A percentile compares a stretch with the other conserved stretches of the same genome.
phyloP scores from a whole-genome alignment of 2,329 filamentous ascomycete genomes.

The Cytospora paraplurivora region DNA sequence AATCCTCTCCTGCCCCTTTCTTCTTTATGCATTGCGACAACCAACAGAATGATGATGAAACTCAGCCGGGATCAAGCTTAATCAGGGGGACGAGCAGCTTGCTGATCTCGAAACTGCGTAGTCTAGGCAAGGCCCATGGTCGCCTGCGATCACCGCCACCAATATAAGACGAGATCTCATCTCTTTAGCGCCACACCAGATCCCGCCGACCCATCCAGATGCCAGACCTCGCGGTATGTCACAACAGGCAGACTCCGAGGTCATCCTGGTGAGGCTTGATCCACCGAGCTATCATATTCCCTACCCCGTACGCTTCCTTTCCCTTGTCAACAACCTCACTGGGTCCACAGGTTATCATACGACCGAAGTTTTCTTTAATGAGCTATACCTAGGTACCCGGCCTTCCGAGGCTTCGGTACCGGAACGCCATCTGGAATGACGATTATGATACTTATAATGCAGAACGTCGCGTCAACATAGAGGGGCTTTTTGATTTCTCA shows the following conservation, averaged over 20 bases:
- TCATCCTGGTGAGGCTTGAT: not conserved
- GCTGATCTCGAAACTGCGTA: not conserved
- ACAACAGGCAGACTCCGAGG: not conserved
- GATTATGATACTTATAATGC: not conserved
- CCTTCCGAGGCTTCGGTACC: slow-evolving; percentile 1
- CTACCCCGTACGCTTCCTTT: not conserved
- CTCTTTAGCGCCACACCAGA: not conserved
- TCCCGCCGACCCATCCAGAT: slow-evolving; percentile 9
- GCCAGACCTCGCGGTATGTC: not conserved
- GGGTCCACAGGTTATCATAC: slow-evolving; percentile 26
- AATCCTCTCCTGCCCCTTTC: not conserved
- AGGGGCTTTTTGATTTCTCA: not conserved
- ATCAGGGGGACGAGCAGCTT: not conserved
- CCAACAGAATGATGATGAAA: slow-evolving; percentile 7
- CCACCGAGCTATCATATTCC: slow-evolving; percentile 2
- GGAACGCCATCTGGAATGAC: not conserved
- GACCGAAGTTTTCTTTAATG: slow-evolving; percentile 14
- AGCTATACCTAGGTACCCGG: not conserved
- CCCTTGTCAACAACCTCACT: slow-evolving; percentile 4
- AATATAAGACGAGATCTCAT: not conserved
- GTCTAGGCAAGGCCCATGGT: not conserved
- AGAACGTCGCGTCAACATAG: not conserved
- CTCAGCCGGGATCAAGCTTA: not conserved
- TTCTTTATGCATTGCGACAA: not conserved
- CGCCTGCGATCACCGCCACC: not conserved